phyloP scores from a whole-genome alignment of 345 rosid genomes.

The Eutrema japonicum region DNA sequence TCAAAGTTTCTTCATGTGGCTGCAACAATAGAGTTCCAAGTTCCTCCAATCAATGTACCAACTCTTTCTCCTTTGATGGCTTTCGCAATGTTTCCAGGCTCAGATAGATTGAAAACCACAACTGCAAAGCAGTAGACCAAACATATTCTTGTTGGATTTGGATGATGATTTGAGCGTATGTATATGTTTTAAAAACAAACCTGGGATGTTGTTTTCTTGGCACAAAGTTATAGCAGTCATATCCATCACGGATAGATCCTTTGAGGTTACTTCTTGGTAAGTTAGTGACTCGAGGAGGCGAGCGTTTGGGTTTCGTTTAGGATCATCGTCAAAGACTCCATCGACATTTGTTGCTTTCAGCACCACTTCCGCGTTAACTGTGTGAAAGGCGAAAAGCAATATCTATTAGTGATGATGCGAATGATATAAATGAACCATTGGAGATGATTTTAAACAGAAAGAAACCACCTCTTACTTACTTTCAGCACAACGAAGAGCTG shows the following conservation, averaged over 20 bases:
- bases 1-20: conserved; percentile 34
- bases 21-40: conserved; percentile 51
- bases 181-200: conserved; percentile 40
- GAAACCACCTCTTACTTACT: conserved; percentile 53
- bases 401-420: not conserved
- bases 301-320: conserved; percentile 79
- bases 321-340: conserved; percentile 90
- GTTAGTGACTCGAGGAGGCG: conserved; percentile 74
- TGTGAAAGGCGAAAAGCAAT: not conserved
- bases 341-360: conserved; percentile 93
- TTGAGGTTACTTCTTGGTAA: conserved; percentile 84
- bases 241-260: conserved; percentile 96
- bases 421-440: not conserved
- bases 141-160: not conserved
- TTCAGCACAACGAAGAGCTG: conserved; percentile 97
- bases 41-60: conserved; percentile 81
- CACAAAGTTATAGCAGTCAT: conserved; percentile 95
- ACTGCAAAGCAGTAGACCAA: conserved; percentile 50
- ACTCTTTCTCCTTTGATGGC: conserved; percentile 93
- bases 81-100: conserved; percentile 80
- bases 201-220: conserved; percentile 96
- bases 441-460: not conserved
- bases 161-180: not conserved
- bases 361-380: conserved; percentile 95
- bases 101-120: conserved; percentile 83